phyloP scores from a whole-genome alignment of 2,329 filamentous ascomycete species.

The Stachybotrys elegans region DNA sequence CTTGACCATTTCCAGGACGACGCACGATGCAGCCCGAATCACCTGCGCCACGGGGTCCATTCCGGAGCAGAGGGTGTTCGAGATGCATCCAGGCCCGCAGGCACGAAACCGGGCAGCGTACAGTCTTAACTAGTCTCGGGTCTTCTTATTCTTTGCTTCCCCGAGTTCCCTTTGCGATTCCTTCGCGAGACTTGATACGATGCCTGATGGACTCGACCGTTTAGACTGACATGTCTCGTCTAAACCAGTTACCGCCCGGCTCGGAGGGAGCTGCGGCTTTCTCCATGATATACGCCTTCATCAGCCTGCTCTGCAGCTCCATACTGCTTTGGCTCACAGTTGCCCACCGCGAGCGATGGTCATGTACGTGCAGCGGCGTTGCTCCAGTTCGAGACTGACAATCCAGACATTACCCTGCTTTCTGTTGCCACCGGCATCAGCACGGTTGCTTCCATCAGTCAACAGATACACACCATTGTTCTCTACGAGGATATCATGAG shows the following conservation, averaged over 20 bases:
- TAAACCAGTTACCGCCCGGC: not conserved
- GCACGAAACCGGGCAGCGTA: too few relatives aligned
- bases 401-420: not conserved
- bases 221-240: not conserved
- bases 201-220: too few relatives aligned
- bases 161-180: too few relatives aligned
- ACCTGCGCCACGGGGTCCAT: too few relatives aligned
- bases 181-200: too few relatives aligned
- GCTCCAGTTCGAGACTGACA: not conserved
- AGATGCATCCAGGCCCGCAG: too few relatives aligned
- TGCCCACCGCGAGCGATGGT: not conserved
- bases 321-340: not conserved
- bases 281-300: not conserved
- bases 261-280: not conserved
- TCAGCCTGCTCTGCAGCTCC: not conserved
- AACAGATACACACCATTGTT: not conserved
- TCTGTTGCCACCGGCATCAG: not conserved
- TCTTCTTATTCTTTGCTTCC: too few relatives aligned
- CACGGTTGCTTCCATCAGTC: not conserved
- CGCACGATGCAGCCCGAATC: too few relatives aligned
- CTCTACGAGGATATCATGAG: not conserved
- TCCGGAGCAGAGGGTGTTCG: too few relatives aligned
- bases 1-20: too few relatives aligned
- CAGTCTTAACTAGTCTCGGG: too few relatives aligned
- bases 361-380: not conserved